Evolutionary conservation across 441 rosid genomes (phyloP).

Genomic region (Iberis amara): DNA sequence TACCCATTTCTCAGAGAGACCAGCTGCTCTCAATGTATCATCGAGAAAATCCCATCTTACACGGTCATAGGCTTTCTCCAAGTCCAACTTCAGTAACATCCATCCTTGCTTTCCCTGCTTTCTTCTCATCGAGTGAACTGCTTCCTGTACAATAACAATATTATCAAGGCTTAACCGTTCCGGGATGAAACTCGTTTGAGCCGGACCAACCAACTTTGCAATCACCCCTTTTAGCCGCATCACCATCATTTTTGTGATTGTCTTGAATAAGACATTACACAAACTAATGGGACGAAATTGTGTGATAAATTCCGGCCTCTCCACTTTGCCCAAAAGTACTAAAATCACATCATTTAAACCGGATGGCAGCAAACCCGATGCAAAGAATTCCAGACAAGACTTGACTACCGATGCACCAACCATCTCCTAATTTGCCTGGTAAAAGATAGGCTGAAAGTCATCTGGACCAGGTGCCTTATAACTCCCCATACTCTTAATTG

Average conservation of each 20-base stretch:
- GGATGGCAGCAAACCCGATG: neutral
- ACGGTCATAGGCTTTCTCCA: too few relatives aligned
- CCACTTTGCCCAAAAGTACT: neutral
- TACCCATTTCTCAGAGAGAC: too few relatives aligned
- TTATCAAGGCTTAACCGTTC: neutral
- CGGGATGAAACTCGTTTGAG: neutral
- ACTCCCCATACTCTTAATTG: too few relatives aligned
- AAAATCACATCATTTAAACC: neutral
- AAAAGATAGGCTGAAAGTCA: too few relatives aligned
- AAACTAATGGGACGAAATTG: neutral
- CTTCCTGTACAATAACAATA: too few relatives aligned
- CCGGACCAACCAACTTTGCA: neutral
- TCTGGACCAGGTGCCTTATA: too few relatives aligned
- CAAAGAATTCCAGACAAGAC: neutral
- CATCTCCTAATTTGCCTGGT: too few relatives aligned
- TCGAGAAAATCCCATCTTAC: too few relatives aligned
- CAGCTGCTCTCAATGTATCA: too few relatives aligned
- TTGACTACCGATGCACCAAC: neutral
- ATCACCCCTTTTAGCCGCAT: neutral
- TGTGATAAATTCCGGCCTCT: neutral
- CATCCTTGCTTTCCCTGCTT: too few relatives aligned
- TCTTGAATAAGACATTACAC: neutral
- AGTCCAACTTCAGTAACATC: too few relatives aligned
- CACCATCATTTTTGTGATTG: neutral
- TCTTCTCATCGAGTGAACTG: too few relatives aligned